Evolutionary conservation across 768 basidiomycete genomes (phyloP).

Genomic region (Pilatotrama ljubarskyi): DNA sequence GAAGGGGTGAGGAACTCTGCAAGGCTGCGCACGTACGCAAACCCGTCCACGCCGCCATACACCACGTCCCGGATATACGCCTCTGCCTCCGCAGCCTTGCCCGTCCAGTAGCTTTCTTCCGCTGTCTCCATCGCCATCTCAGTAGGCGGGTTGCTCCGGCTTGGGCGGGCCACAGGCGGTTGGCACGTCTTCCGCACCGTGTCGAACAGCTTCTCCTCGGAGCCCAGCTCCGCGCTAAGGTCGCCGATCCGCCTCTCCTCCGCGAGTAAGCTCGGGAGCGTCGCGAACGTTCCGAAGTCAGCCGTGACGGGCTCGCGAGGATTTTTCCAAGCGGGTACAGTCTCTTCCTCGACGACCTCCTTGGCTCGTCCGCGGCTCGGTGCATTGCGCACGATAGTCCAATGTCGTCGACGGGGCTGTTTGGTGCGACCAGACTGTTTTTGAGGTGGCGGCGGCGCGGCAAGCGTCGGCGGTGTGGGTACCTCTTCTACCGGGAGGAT

Average conservation of each 20-base stretch:
- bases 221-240: constrained; percentile 25
- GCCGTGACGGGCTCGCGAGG: constrained; percentile 53
- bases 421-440: constrained; percentile 15
- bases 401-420: constrained; percentile 51
- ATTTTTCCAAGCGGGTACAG: constrained; percentile 43
- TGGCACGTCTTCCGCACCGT: constrained; percentile 26
- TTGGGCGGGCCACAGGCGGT: not conserved
- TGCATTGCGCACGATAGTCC: constrained; percentile 57
- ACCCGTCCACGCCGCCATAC: constrained; percentile 75
- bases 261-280: constrained; percentile 45
- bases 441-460: constrained; percentile 6
- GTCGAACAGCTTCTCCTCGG: constrained; percentile 32
- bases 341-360: constrained; percentile 52
- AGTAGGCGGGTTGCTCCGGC: not conserved
- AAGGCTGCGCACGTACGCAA: constrained; percentile 74
- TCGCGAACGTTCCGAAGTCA: constrained; percentile 66
- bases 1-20: constrained; percentile 62
- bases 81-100: constrained; percentile 55
- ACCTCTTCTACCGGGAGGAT: constrained; percentile 20
- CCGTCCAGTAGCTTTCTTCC: constrained; percentile 47
- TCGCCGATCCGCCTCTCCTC: constrained; percentile 21
- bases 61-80: constrained; percentile 72
- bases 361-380: constrained; percentile 47
- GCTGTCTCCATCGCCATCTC: constrained; percentile 24
- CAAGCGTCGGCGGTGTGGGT: constrained; percentile 16